Evolutionary conservation across 768 basidiomycete species (phyloP), one percentile per base, ranked within the genome.

Genomic region (Leccinum pellstonianum): DNA sequence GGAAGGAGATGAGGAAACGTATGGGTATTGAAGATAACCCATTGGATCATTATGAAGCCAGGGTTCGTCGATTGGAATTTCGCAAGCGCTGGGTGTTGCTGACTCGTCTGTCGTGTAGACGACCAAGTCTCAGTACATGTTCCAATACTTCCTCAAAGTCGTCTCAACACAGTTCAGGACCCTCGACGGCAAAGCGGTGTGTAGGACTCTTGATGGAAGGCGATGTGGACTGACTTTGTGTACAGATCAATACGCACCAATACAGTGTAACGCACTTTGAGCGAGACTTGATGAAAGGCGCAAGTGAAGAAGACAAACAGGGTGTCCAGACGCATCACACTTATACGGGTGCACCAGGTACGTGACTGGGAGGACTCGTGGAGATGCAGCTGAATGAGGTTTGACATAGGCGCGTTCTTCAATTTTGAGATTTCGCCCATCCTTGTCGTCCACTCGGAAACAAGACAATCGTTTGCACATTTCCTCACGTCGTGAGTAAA

Each of bases 111-210:
- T 31, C 31, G 5, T 19, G 2, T 59, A 91, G 88, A 94, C 93
- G 1, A 77, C 75, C 64, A 90, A 90, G 69, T 75, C 87, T 25
- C 84, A 93, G 65, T 96, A 93, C 73, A 95, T 97, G 93, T 97
- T 94, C 83, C 94, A 98, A 71, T 96, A 98, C 76, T 98, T 98
- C 86, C 81, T 99, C 69, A 99, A 99, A 76, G 96, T 99, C 49
- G 97, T 99, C 43, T 93, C 94, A 7, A 99, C 96, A 2, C 89
- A 90, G 70, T 98, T 97, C 78, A 83, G 85, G 62, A 90, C 87
- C n/a, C 78, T 96, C 27, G 84, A 89, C 61, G 90, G 86, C 31
- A 82, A 88, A 65, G 71, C 76, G 10, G 90, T 90, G 69, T 47
- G 84, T 76, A 29, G 50, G 56, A 54, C 21, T 23, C 51, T 8